Evolutionary conservation across 257 asterid species (phyloP).

Genomic region (Anisodus acutangulus): DNA sequence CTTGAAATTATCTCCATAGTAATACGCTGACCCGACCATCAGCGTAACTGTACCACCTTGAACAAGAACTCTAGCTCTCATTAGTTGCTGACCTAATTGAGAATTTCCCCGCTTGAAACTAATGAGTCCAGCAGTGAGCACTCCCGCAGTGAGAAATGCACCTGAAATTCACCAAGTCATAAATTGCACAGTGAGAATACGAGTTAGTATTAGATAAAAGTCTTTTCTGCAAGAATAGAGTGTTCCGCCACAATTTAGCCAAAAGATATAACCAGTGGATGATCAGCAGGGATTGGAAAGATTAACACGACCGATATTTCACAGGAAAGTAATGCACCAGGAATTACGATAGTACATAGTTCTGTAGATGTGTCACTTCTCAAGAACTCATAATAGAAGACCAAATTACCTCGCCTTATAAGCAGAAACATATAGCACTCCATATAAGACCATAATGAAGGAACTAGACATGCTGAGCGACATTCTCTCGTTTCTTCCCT

Average conservation of each 20-base stretch:
- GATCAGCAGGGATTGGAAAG: background rate
- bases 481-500: background rate
- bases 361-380: background rate
- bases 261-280: background rate
- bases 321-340: conserved; percentile 13
- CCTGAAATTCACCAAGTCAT: conserved; percentile 50
- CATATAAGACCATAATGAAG: background rate
- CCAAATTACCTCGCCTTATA: background rate
- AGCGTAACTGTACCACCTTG: conserved; percentile 97
- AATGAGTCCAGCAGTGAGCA: conserved; percentile 84
- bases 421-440: background rate
- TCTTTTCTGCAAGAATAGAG: background rate
- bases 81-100: conserved; percentile 82
- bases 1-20: conserved; percentile 69
- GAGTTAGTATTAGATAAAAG: background rate
- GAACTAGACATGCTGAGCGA: background rate
- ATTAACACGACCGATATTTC: background rate
- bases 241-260: background rate
- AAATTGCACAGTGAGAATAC: background rate
- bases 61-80: conserved; percentile 98
- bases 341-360: background rate
- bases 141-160: conserved; percentile 92
- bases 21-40: conserved; percentile 95
- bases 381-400: background rate
- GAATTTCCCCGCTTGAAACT: conserved; percentile 90